A percentile compares a stretch with the other conserved stretches of the same genome.
phyloP scores from a whole-genome alignment of 257 asterid genomes.

The Echites panduratus region DNA sequence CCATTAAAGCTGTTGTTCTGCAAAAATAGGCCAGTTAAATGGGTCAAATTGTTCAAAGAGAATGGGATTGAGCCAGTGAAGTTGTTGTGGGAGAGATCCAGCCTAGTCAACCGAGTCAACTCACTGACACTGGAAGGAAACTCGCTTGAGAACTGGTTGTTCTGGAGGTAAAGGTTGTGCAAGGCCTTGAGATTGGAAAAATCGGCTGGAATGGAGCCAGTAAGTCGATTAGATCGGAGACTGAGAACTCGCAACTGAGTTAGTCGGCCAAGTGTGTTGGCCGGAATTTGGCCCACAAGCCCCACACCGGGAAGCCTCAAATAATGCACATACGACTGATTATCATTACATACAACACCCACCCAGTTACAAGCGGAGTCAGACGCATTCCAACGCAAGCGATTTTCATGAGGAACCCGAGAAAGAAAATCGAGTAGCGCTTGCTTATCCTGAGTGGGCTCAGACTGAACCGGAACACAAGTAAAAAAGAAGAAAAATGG shows the following conservation, averaged over 20 bases:
- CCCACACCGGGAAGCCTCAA: constrained; percentile 89
- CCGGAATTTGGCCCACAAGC: constrained; percentile 70
- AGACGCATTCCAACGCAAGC: constrained; percentile 64
- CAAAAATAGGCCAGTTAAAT: constrained; percentile 57
- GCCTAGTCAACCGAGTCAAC: constrained; percentile 61
- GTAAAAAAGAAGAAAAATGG: constrained; percentile 9
- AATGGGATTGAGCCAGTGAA: constrained; percentile 79
- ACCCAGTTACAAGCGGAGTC: constrained; percentile 72
- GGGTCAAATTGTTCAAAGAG: constrained; percentile 62
- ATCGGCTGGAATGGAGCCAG: constrained; percentile 67
- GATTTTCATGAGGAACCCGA: constrained; percentile 52
- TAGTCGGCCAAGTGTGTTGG: constrained; percentile 52
- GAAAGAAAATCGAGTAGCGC: constrained; percentile 67
- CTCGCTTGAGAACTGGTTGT: constrained; percentile 54
- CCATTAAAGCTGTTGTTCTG: constrained; percentile 64
- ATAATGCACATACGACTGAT: constrained; percentile 47
- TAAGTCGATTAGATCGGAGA: constrained; percentile 72
- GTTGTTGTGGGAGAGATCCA: constrained; percentile 70
- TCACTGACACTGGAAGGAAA: constrained; percentile 54
- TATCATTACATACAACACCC: constrained; percentile 66
- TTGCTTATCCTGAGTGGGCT: constrained; percentile 73
- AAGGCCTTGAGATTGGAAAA: constrained; percentile 58
- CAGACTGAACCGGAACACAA: constrained; percentile 33
- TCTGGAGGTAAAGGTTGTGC: constrained; percentile 70
- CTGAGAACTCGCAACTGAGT: constrained; percentile 76